Base-by-base conservation (phyloP, 1,284 basidiomycete species). In the Puccinia polysora region DNA sequence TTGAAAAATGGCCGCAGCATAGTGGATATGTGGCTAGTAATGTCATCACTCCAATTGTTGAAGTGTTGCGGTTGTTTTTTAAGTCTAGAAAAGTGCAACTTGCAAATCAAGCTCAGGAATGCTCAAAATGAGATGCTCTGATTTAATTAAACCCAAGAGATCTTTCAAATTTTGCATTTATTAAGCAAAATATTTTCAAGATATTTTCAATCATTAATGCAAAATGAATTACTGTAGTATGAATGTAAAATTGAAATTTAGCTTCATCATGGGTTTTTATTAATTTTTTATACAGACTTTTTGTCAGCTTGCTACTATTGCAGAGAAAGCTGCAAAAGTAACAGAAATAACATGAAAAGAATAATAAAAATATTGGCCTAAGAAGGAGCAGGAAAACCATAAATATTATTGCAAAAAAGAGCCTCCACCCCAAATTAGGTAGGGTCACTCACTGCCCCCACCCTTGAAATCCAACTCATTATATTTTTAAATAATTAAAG, bases 41-140 rank as follows among this genome's bases (percentile, higher is more conserved):
- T 58, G 6, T 36, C 40, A 18, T 53, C 65, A 7, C 65, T 68
- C 25, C 18, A 38, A 28, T 52, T 52, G 36, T 45, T 25, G 40
- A 23, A 50, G 2, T 55, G 53, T n/a, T 43, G 32, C 6, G 56
- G 32, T 30, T 52, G 50, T 23, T 67, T 67, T 67, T 32, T 52
- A 40, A 52, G 64, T 2, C n/a, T 64, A 49, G 8, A 20, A 30
- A 62, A 62, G 8, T 62, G 28, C 38, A 23, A 62, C 6, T 7
- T 25, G 25, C 10, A 8, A 14, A 6, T 53, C 15, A 28, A 53
- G 52, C 52, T 53, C 20, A 12, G 25, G 52, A 53, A 6, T 14
- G 5, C 30, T 5, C 52, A 53, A 30, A 53, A n/a, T 3, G 52
- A 53, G 15, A 20, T 15, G 12, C 52, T 53, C 20, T 53, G 30